These are phyloP conservation scores for Komagataella phaffii DNA, from an alignment of 805 yeast genomes.

Conservation along the genomic window DNA sequence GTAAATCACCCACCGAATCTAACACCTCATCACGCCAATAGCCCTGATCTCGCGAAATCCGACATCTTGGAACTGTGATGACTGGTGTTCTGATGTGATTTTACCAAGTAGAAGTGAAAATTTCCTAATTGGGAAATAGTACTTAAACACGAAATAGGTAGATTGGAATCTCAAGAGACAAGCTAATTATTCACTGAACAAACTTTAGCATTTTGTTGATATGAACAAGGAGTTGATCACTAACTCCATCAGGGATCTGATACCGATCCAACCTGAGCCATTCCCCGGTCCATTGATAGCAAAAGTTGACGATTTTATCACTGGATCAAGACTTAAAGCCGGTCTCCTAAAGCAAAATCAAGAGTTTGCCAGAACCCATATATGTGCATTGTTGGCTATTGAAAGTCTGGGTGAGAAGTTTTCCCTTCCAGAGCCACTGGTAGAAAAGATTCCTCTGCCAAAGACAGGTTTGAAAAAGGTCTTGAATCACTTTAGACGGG, in stretches of 20 bases:
- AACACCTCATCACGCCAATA: neutral
- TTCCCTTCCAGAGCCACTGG: slow-evolving; percentile 33
- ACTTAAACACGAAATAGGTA: neutral
- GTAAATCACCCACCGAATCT: neutral
- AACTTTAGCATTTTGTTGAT: neutral
- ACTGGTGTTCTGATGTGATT: neutral
- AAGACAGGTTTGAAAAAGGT: slow-evolving; percentile 24
- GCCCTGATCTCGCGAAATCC: neutral
- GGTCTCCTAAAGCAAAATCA: slow-evolving; percentile 29
- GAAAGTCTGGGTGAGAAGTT: slow-evolving; percentile 30
- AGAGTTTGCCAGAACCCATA: slow-evolving; percentile 54
- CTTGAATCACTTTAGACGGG: slow-evolving; percentile 30
- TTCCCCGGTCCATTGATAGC: slow-evolving; percentile 27
- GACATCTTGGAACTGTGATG: neutral
- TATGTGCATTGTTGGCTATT: slow-evolving; percentile 52
- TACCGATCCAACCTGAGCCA: slow-evolving; percentile 32
- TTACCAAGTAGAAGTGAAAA: neutral
- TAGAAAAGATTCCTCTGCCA: slow-evolving; percentile 46
- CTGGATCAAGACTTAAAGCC: slow-evolving; percentile 36
- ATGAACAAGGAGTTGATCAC: slow-evolving; percentile 19
- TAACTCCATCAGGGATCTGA: slow-evolving; percentile 31
- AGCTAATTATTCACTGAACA: neutral
- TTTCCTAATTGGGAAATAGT: neutral
- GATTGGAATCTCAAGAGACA: neutral
- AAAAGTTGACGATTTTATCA: slow-evolving; percentile 30